These are phyloP conservation scores for Beauveria scarabaeidicola DNA, from an alignment of 2,329 filamentous ascomycete species.

Conservation along the genomic window DNA sequence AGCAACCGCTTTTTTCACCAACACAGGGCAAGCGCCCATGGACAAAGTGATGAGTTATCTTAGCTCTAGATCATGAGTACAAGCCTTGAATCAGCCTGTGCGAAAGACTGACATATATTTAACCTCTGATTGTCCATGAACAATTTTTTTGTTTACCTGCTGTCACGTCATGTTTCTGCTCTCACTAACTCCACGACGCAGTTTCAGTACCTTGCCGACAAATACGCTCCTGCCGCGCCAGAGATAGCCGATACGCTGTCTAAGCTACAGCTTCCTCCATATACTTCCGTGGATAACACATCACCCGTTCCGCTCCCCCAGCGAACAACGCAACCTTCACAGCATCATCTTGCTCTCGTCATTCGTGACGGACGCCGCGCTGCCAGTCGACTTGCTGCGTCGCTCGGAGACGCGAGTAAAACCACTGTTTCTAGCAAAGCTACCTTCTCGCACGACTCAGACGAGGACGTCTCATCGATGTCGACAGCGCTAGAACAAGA, in stretches of 20 bases:
- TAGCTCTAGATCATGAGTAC: slow-evolving; percentile 84
- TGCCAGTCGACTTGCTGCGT: slow-evolving; percentile 40
- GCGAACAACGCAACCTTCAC: slow-evolving; percentile 30
- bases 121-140: slow-evolving; percentile 23
- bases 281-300: slow-evolving; percentile 38
- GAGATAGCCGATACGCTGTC: slow-evolving; percentile 59
- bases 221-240: slow-evolving; percentile 56
- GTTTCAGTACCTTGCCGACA: slow-evolving; percentile 59
- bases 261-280: slow-evolving; percentile 57
- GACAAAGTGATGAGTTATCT: slow-evolving; percentile 36
- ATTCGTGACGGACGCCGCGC: slow-evolving; percentile 57
- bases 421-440: slow-evolving; percentile 42
- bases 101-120: slow-evolving; percentile 50
- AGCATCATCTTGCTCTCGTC: slow-evolving; percentile 52
- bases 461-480: slow-evolving; percentile 43
- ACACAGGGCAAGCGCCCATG: slow-evolving; percentile 7
- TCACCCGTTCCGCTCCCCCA: slow-evolving; percentile 46
- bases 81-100: slow-evolving; percentile 34
- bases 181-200: slow-evolving; percentile 20
- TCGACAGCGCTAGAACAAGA: slow-evolving; percentile 72
- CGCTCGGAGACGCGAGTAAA: slow-evolving; percentile 41
- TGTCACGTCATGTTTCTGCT: neutral
- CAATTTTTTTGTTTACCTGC: slow-evolving; percentile 11
- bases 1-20: slow-evolving; percentile 11
- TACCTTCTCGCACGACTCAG: slow-evolving; percentile 35